Evolutionary conservation across 2,329 filamentous ascomycete genomes (phyloP).

Genomic region (Cercospora beticola): DNA sequence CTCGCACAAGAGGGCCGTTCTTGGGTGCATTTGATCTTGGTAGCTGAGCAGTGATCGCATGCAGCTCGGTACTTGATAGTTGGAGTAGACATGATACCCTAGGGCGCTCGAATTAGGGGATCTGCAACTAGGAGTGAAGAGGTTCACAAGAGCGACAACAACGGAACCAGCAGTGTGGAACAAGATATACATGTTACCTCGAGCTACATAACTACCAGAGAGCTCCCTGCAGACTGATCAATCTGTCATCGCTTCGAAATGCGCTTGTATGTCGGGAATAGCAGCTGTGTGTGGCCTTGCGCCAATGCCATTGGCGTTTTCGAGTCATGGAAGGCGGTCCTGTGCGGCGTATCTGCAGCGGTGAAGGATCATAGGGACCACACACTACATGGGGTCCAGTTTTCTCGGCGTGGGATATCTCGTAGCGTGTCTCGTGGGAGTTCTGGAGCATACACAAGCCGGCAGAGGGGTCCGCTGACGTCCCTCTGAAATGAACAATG

Average conservation of each 20-base stretch:
- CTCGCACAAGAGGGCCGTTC: constrained; percentile 25
- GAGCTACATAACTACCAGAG: not conserved
- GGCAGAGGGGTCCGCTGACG: not conserved
- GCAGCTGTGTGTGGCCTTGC: not conserved
- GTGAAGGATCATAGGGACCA: not conserved
- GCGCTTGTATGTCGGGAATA: not conserved
- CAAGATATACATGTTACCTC: not conserved
- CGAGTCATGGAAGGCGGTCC: not conserved
- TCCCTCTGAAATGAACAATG: not conserved
- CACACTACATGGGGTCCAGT: not conserved
- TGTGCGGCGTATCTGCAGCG: not conserved
- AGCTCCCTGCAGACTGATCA: not conserved
- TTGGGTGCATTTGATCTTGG: constrained; percentile 29
- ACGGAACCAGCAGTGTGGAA: not conserved
- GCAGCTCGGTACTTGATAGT: constrained; percentile 28
- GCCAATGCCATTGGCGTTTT: not conserved
- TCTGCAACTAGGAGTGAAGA: not conserved
- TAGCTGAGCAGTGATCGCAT: constrained; percentile 27
- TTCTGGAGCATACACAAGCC: not conserved
- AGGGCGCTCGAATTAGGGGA: not conserved
- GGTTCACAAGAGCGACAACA: not conserved
- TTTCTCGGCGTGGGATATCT: not conserved
- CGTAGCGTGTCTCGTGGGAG: not conserved
- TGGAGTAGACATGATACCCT: constrained; percentile 5
- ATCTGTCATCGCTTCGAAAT: not conserved